Evolutionary conservation across 1,284 basidiomycete genomes (phyloP).

Genomic region (Leucoagaricus sp.): DNA sequence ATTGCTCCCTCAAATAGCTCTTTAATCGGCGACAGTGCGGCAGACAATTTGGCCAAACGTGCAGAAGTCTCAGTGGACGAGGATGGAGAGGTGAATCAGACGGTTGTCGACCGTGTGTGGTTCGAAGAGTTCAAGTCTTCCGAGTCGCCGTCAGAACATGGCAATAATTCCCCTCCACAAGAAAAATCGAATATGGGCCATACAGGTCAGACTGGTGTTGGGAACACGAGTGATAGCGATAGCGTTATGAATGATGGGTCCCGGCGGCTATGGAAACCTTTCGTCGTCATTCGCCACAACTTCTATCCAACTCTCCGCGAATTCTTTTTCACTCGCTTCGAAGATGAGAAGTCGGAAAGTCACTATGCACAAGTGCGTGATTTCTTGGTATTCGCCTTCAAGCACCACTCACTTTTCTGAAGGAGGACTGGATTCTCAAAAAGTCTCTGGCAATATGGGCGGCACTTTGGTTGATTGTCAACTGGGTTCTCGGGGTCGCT

Average conservation of each 20-base stretch:
- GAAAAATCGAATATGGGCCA: slow-evolving; percentile 7
- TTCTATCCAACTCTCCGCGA: slow-evolving; percentile 37
- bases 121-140: slow-evolving; percentile 54
- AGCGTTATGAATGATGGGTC: slow-evolving; percentile 27
- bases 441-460: slow-evolving; percentile 66
- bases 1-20: slow-evolving; percentile 43
- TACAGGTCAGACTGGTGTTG: slow-evolving; percentile 17
- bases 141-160: slow-evolving; percentile 51
- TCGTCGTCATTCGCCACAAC: slow-evolving; percentile 35
- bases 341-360: slow-evolving; percentile 58
- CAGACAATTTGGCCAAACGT: slow-evolving; percentile 35
- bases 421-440: slow-evolving; percentile 49
- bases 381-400: neutral
- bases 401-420: neutral
- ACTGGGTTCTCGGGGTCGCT: slow-evolving; percentile 65
- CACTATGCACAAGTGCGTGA: slow-evolving; percentile 49
- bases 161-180: slow-evolving; percentile 26
- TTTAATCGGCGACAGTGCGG: slow-evolving; percentile 38
- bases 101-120: slow-evolving; percentile 75
- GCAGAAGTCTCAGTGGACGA: slow-evolving; percentile 27
- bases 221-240: slow-evolving; percentile 28
- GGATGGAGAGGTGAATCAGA: slow-evolving; percentile 52
- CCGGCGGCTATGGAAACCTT: slow-evolving; percentile 25
- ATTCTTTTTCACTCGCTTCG: slow-evolving; percentile 60
- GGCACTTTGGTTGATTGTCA: slow-evolving; percentile 64